phyloP scores from a whole-genome alignment of 2,329 filamentous ascomycete species.

The Zopfia rhizophila region DNA sequence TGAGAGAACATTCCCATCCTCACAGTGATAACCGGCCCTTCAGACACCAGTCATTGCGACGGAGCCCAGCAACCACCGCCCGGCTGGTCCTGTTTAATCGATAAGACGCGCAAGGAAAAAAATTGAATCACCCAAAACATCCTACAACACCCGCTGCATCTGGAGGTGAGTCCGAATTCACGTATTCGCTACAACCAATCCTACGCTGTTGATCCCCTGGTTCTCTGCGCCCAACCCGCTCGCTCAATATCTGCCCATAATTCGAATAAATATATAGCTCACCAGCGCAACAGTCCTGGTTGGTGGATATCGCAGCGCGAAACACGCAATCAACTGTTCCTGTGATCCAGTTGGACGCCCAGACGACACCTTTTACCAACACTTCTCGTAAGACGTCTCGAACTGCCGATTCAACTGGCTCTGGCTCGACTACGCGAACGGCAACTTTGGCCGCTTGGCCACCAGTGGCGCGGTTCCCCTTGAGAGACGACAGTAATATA shows the following conservation, averaged over 20 bases:
- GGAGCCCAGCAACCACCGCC: conserved; percentile 1
- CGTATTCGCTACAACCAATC: conserved; percentile 22
- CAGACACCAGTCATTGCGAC: no score
- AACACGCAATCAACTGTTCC: conserved; percentile 29
- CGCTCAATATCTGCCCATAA: conserved; percentile 3
- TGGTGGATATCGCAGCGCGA: conserved; percentile 33
- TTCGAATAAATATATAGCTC: conserved; percentile 33
- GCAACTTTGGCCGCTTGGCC: conserved; percentile 40
- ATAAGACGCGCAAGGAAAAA: conserved; percentile 16
- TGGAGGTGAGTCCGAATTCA: conserved; percentile 28
- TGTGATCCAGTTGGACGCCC: conserved; percentile 34
- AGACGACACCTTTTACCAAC: conserved; percentile 28
- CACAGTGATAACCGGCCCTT: no score
- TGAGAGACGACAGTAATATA: conserved; percentile 14
- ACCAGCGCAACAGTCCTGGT: conserved; percentile 41
- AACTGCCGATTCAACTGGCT: conserved; percentile 24
- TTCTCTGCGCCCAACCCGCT: conserved; percentile 13
- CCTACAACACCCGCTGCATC: conserved; percentile 34
- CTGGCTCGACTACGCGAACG: conserved; percentile 35
- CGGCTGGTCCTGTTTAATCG: conserved; percentile 18
- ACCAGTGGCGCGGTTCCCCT: conserved; percentile 39
- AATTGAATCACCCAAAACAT: conserved; percentile 20
- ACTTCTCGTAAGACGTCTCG: conserved; percentile 25
- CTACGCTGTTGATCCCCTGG: conserved; percentile 33
- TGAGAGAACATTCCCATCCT: conserved; percentile 11